These are phyloP conservation scores for Salix exigua DNA, from an alignment of 345 rosid species.

Conservation along the genomic window DNA sequence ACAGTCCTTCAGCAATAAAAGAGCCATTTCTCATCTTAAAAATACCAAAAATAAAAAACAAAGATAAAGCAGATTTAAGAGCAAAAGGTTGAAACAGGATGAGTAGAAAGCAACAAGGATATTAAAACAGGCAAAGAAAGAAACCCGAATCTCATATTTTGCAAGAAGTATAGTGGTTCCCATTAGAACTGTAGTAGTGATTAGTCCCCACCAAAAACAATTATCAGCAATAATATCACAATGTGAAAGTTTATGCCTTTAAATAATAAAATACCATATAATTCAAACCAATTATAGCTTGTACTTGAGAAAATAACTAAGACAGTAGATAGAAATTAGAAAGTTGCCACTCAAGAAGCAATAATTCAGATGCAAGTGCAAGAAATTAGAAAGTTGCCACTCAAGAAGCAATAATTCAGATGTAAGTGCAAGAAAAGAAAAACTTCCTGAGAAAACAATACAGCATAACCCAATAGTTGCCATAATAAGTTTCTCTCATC, in stretches of 20 bases:
- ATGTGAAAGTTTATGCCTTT: not conserved
- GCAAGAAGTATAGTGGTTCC: constrained; percentile 2
- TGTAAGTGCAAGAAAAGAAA: not conserved
- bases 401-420: not conserved
- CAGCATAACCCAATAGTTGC: not conserved
- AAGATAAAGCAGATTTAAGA: not conserved
- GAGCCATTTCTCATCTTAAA: not conserved
- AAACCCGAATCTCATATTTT: not conserved
- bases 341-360: not conserved
- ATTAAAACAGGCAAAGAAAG: not conserved
- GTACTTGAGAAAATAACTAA: not conserved
- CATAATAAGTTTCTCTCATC: not conserved
- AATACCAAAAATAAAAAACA: not conserved
- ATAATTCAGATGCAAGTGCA: not conserved
- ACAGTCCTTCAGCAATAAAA: not conserved
- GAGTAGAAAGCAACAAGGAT: constrained; percentile 5
- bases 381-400: not conserved
- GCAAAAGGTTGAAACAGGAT: not conserved
- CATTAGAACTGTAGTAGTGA: not conserved
- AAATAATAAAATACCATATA: not conserved
- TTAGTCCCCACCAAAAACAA: not conserved
- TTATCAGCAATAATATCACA: not conserved
- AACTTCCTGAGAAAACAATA: not conserved
- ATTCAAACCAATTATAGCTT: not conserved
- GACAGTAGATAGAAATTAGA: not conserved